Evolutionary conservation across 176 grass and related monocot species (phyloP).

Genomic region (Eragrostis curvula): DNA sequence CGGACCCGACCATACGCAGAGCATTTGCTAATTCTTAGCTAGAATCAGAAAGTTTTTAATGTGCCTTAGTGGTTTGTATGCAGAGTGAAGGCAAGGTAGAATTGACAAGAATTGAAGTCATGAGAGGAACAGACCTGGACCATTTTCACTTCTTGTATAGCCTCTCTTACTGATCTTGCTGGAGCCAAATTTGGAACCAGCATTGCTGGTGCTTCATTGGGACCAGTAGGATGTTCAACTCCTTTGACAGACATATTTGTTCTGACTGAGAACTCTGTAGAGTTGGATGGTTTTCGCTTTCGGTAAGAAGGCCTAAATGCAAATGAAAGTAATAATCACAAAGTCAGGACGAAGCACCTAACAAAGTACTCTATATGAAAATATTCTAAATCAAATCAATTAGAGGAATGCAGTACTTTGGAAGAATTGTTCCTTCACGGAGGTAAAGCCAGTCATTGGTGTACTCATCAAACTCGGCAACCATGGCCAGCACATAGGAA

Average conservation of each 20-base stretch:
- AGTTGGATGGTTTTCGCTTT: slow-evolving; percentile 65
- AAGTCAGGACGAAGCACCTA: neutral
- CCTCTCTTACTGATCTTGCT: slow-evolving; percentile 76
- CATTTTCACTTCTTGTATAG: slow-evolving; percentile 97
- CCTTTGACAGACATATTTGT: slow-evolving; percentile 60
- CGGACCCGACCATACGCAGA: neutral
- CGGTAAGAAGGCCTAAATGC: slow-evolving; percentile 71
- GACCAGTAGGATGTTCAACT: slow-evolving; percentile 41
- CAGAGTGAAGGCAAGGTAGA: neutral
- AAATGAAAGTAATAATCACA: neutral
- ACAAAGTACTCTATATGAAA: slow-evolving; percentile 18
- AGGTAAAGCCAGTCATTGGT: slow-evolving; percentile 99
- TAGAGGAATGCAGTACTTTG: slow-evolving; percentile 58
- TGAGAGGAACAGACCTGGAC: slow-evolving; percentile 68
- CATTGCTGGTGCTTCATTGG: slow-evolving; percentile 70
- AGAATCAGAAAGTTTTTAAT: neutral
- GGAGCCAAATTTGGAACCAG: slow-evolving; percentile 87
- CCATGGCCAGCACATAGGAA: slow-evolving; percentile 85
- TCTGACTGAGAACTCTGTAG: slow-evolving; percentile 67
- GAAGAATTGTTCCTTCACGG: slow-evolving; percentile 84
- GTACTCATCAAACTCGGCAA: slow-evolving; percentile 94
- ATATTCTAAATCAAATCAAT: neutral
- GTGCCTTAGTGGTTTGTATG: neutral
- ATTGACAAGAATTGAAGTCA: slow-evolving; percentile 6
- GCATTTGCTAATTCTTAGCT: neutral